Conservation (phyloP, 352 stramenopile species). For the Phytophthora boehmeriae region DNA sequence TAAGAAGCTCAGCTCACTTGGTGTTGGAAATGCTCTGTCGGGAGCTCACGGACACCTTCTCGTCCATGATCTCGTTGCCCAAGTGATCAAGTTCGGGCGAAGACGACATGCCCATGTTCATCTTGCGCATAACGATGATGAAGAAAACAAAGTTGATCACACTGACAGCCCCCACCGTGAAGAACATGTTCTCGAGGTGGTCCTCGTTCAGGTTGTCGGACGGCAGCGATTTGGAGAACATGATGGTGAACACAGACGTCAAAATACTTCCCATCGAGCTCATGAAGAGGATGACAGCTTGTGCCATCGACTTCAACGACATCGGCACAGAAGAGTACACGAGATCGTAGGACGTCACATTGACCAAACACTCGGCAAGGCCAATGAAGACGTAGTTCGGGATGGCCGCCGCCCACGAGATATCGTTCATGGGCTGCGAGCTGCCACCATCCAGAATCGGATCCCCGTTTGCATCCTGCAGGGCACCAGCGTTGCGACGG, state of each 20-base stretch:
- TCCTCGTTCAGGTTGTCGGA: constrained; percentile 43
- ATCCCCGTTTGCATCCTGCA: constrained; percentile 26
- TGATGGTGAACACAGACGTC: constrained; percentile 44
- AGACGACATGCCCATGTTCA: constrained; percentile 42
- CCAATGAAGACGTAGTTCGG: constrained; percentile 57
- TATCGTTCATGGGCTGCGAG: constrained; percentile 54
- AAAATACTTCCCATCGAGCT: constrained; percentile 41
- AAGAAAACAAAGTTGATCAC: constrained; percentile 51
- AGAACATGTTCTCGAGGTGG: constrained; percentile 59
- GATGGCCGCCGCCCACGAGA: constrained; percentile 49
- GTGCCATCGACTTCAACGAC: constrained; percentile 43
- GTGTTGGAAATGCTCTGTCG: constrained; percentile 15
- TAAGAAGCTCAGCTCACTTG: too few species aligned
- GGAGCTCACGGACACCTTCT: constrained; percentile 19
- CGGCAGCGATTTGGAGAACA: constrained; percentile 44
- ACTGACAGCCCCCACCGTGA: constrained; percentile 42
- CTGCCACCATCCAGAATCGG: constrained; percentile 41
- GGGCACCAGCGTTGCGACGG: constrained; percentile 39
- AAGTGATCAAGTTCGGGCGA: constrained; percentile 15
- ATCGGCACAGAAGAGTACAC: constrained; percentile 61
- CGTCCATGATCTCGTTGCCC: constrained; percentile 18
- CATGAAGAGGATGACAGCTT: constrained; percentile 41
- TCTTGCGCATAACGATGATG: constrained; percentile 47
- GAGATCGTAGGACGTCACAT: constrained; percentile 58
- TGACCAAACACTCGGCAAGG: constrained; percentile 56